Base-by-base conservation (phyloP, 257 asterid genomes). In the Marsdenia floribunda region DNA sequence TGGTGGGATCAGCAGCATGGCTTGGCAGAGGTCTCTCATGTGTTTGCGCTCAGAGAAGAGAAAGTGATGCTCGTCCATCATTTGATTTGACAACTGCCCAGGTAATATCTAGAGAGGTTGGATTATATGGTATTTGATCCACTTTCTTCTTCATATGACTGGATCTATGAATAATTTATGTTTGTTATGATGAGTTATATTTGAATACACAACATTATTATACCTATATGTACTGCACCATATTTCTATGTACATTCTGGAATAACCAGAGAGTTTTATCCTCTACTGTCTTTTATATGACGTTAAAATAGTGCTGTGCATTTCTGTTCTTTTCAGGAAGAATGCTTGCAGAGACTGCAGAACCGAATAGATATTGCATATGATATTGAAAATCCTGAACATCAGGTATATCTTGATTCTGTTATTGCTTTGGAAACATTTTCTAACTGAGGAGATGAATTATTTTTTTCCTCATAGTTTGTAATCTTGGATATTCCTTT, bases 1-100 rank as follows among this genome's bases (percentile, higher is more conserved):
- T 89, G 76, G 96, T 96, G 78, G 99, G 99, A 84, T 90, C 99
- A 68, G 97, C 98, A 74, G 99, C 99, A 26, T 95, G 99, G 99
- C 88, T 92, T 75, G 98, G 99, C 75, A 90, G 86, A 83, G 96
- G 99, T 74, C 90, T 95, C 77, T 92, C 99, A 12, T 95, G 99
- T 78, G 99, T 95, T 74, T 92, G 99, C 84, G 97, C 83, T 85
- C 96, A 95, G 78, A 87, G 98, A 83, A 86, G 96, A 77, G 99
- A 92, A 79, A 85, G 95, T 74, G 98, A 95, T 86, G 90, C 86
- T 71, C 96, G 95, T 52, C 97, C 90, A 74, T 95, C 98, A 49
- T 89, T 95, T 83, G 98, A 95, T 82, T 79, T 95, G 86, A 92
- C 99, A 59, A 87, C 97, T 84, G 74, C 87, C 35, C 96, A 92